These are phyloP conservation scores for Fusarium transvaalense DNA, from an alignment of 2,329 filamentous ascomycete species.

Conservation along the genomic window DNA sequence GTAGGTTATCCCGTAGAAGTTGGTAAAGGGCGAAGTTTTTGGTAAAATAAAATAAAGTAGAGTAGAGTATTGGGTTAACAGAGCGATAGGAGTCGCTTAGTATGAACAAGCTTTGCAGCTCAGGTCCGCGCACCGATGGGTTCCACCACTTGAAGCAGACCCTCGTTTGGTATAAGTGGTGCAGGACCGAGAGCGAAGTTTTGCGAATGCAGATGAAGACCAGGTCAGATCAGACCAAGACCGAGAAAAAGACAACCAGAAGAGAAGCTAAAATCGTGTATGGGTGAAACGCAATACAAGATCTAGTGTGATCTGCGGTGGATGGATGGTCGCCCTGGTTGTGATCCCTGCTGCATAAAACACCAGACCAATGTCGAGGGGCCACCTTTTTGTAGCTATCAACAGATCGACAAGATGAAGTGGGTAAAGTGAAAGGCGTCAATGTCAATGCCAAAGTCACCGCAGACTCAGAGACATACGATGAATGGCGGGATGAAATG, in stretches of 20 bases:
- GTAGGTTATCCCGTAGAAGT: slow-evolving; percentile 3
- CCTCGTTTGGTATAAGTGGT: slow-evolving; percentile 11
- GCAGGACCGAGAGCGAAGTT: slow-evolving; percentile 5
- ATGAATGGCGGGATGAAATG: slow-evolving; percentile 23
- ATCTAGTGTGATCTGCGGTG: slow-evolving; percentile 35
- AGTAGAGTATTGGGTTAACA: slow-evolving; percentile 12
- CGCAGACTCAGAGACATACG: slow-evolving; percentile 22
- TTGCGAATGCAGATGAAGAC: slow-evolving; percentile 3
- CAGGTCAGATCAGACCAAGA: slow-evolving; percentile 6
- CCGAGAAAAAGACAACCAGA: slow-evolving; percentile 10
- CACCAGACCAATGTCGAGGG: slow-evolving; percentile 27
- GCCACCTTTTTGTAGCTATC: slow-evolving; percentile 34
- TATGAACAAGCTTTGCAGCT: slow-evolving; percentile 23
- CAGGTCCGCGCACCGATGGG: slow-evolving; percentile 7
- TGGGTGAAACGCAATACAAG: slow-evolving; percentile 32
- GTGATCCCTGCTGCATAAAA: slow-evolving; percentile 39
- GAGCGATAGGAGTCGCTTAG: slow-evolving; percentile 20
- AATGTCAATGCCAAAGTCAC: slow-evolving; percentile 8
- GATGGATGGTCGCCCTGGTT: slow-evolving; percentile 21
- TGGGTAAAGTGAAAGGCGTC: slow-evolving; percentile 15
- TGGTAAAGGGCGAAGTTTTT: slow-evolving; percentile 5
- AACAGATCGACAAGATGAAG: slow-evolving; percentile 34
- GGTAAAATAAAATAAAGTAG: not conserved
- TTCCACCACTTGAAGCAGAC: slow-evolving; percentile 1
- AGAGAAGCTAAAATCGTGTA: slow-evolving; percentile 1